Evolutionary conservation across 2,329 filamentous ascomycete species (phyloP), one percentile per base, ranked within the genome.

Genomic region (Sarocladium strictum): DNA sequence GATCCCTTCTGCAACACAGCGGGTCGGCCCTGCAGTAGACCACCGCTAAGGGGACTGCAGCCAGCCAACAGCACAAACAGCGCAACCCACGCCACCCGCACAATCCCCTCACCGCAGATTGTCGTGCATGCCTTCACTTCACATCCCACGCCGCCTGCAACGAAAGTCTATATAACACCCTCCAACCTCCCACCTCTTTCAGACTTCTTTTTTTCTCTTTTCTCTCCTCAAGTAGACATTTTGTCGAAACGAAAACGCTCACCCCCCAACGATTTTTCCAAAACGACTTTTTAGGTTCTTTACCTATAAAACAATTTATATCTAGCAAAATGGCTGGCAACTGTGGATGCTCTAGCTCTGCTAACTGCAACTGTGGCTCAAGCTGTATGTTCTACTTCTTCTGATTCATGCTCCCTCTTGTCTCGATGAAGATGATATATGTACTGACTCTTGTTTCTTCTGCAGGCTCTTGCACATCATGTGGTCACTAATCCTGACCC

Each of bases 221-320:
- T 40, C 50, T 53, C 24, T 53, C 50, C 24, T 53, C 50, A 53
- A 53, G 50, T 53, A 53, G 50, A 53, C 32, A 52, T 53, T 53
- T 53, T 53, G 32, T 53, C 50, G 50, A 53, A 53, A 53, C 50
- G 32, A 53, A 38, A 53, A 53, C 50, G 50, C 32, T 53, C 50
- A 53, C 32, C 50, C 33, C n/a, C 50, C n/a, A 38, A 38, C 32
- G 33, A 38, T 40, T 53, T 53, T 52, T 52, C 19, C 29, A n/a
- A 53, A 53, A 53, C 50, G 50, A 53, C 35, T 40, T 53, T 53
- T 53, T 38, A 40, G 50, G 32, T 40, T 53, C n/a, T 19, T 53
- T 53, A 53, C 50, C 50, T 53, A 53, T 53, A 32, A 53, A 38
- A 52, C 24, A 9, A 17, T 4, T 53, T 38, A 51, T 7, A 38